A percentile compares a stretch with the other conserved stretches of the same genome.
phyloP scores from a whole-genome alignment of 148 eudicot genomes.

The Pharnaceum exiguum region DNA sequence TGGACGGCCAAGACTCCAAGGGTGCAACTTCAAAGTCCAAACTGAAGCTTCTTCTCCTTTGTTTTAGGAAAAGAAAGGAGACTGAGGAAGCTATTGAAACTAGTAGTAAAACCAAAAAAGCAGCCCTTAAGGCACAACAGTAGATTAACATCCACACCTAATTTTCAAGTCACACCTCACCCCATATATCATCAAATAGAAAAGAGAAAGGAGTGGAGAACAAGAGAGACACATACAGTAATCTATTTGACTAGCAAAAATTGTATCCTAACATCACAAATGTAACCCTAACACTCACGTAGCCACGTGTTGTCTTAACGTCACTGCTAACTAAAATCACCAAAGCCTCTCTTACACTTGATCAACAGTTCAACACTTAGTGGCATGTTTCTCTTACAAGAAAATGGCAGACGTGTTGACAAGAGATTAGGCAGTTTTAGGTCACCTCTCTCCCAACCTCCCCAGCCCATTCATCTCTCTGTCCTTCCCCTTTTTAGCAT shows the following conservation, averaged over 20 bases:
- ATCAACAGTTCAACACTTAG: too few relatives aligned
- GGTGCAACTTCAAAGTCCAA: neutral
- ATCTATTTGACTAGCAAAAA: too few relatives aligned
- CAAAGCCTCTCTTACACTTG: neutral
- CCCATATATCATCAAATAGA: neutral
- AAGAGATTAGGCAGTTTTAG: slow-evolving; percentile 40
- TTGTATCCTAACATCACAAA: neutral
- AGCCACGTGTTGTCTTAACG: slow-evolving; percentile 1
- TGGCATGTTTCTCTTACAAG: too few relatives aligned
- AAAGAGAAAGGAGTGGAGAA: neutral
- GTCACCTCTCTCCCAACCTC: slow-evolving; percentile 39
- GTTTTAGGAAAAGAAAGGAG: neutral
- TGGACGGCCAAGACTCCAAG: too few relatives aligned
- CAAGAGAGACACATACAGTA: neutral
- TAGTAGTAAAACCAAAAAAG: neutral
- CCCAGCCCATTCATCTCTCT: neutral
- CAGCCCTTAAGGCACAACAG: slow-evolving; percentile 7
- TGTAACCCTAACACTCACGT: neutral
- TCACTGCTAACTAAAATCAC: slow-evolving; percentile 4
- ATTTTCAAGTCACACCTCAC: neutral
- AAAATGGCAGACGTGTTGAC: slow-evolving; percentile 14
- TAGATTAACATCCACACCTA: slow-evolving; percentile 27
- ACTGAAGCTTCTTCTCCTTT: neutral
- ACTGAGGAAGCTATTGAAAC: neutral
- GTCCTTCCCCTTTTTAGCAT: neutral